Base-by-base conservation (phyloP, 257 asterid species). In the Solanum infundibuliforme region DNA sequence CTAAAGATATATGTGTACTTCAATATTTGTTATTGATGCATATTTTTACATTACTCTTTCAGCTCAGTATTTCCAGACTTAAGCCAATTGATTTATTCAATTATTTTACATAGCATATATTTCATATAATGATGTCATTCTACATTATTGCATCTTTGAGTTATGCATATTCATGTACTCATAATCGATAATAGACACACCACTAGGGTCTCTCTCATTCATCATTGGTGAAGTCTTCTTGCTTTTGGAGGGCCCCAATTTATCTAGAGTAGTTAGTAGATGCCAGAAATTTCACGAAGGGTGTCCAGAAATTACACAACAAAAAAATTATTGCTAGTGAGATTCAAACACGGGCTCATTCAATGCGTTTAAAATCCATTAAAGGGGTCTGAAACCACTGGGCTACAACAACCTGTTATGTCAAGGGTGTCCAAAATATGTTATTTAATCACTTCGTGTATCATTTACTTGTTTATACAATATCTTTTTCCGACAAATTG, bases 171-270 rank as follows among this genome's bases (percentile, higher is more conserved):
- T 20, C 11, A 55, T 0, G 5, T 55, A 55, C 25, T 55, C 0
- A 7, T 0, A 20, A 55, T 55, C 12, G 25, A 20, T 0, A 55
- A 7, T 7, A 55, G 25, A 55, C 23, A 0, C 11, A 55, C 11
- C 66, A 55, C 11, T 55, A 18, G 4, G 0, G 9, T 55, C 65
- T 55, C n/a, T 20, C 25, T 7, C n/a, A 2, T 55, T 55, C 25
- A 55, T 18, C 25, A 55, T 55, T 55, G 66, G 25, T 55, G 25
- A 55, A 1, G 23, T 7, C 11, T 55, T 20, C 25, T 55, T 55
- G 0, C 4, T 20, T 55, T 55, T 20, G 0, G 5, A 55, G n/a
- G 65, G 8, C 9, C 0, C 65, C 10, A 18, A 18, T 55, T 55
- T 18, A 48, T 18, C 9, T 55, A 55, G 65, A 18, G 65, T 55